These are phyloP conservation scores for Tulasnella sp. DNA, from an alignment of 768 basidiomycete species.

Conservation along the genomic window DNA sequence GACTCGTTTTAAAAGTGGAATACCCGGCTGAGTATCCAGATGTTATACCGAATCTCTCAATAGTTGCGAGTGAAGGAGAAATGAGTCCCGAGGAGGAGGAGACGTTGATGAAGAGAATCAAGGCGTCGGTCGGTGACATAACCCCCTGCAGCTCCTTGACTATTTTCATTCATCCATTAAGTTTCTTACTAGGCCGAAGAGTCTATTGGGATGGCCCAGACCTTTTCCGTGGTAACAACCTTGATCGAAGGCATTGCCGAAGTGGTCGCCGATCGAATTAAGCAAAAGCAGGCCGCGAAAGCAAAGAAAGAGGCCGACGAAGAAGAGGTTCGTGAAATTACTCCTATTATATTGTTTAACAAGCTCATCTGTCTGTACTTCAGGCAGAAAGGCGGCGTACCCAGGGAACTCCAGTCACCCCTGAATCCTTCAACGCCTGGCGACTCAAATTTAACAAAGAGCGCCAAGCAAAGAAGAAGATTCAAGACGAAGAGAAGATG, in stretches of 20 bases:
- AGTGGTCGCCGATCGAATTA: constrained; percentile 59
- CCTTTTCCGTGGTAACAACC: constrained; percentile 86
- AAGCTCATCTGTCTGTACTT: constrained; percentile 15
- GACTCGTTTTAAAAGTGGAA: constrained; percentile 63
- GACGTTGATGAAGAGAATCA: constrained; percentile 55
- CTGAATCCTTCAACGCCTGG: constrained; percentile 77
- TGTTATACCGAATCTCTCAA: constrained; percentile 63
- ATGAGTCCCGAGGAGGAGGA: constrained; percentile 48
- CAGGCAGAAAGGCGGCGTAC: constrained; percentile 86
- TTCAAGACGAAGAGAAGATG: constrained; percentile 75
- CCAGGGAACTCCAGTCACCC: constrained; percentile 87
- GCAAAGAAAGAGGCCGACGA: constrained; percentile 67
- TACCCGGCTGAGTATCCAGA: constrained; percentile 87
- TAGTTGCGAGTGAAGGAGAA: constrained; percentile 62
- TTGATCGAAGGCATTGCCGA: constrained; percentile 70
- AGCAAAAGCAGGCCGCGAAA: constrained; percentile 56
- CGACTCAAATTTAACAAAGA: constrained; percentile 73
- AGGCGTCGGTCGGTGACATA: constrained; percentile 56
- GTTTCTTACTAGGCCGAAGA: constrained; percentile 59
- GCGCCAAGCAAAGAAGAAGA: constrained; percentile 51
- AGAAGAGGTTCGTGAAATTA: constrained; percentile 58
- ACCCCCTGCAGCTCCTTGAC: constrained; percentile 34
- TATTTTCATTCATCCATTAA: constrained; percentile 19
- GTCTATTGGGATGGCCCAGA: constrained; percentile 95
- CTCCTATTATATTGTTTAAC: neutral